These are phyloP conservation scores for Volvariella surrecta DNA, from an alignment of 1,284 basidiomycete species.

Conservation along the genomic window DNA sequence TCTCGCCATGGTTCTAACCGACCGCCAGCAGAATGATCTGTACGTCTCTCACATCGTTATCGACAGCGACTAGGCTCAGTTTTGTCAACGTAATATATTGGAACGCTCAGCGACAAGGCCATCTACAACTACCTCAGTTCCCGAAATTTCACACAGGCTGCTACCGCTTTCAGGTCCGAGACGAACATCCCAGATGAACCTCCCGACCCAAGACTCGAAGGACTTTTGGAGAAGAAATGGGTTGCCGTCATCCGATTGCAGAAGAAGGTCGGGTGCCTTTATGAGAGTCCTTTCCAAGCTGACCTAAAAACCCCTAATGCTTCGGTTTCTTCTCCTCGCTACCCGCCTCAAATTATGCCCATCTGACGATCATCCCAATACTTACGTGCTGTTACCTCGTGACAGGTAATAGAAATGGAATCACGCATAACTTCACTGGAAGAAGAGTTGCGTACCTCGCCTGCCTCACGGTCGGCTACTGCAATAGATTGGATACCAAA, in stretches of 20 bases:
- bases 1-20: conserved; percentile 9
- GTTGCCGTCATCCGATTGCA: conserved; percentile 87
- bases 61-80: conserved; percentile 60
- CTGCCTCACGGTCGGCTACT: conserved; percentile 43
- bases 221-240: conserved; percentile 92
- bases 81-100: conserved; percentile 7
- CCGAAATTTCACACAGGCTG: conserved; percentile 55
- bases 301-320: background rate
- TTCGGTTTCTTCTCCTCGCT: background rate
- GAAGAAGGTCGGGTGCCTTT: conserved; percentile 66
- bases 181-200: conserved; percentile 52
- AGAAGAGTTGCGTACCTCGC: conserved; percentile 65
- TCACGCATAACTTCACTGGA: conserved; percentile 68
- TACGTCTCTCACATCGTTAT: conserved; percentile 8
- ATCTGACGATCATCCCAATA: background rate
- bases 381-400: no score
- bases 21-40: conserved; percentile 12
- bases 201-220: conserved; percentile 78
- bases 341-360: no score
- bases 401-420: conserved; percentile 85
- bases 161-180: conserved; percentile 57
- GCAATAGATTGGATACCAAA: conserved; percentile 79
- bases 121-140: conserved; percentile 79
- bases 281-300: background rate
- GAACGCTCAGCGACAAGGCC: conserved; percentile 61